Conservation (phyloP, 176 grass and related monocot species). For the Bonia amplexicaulis region DNA sequence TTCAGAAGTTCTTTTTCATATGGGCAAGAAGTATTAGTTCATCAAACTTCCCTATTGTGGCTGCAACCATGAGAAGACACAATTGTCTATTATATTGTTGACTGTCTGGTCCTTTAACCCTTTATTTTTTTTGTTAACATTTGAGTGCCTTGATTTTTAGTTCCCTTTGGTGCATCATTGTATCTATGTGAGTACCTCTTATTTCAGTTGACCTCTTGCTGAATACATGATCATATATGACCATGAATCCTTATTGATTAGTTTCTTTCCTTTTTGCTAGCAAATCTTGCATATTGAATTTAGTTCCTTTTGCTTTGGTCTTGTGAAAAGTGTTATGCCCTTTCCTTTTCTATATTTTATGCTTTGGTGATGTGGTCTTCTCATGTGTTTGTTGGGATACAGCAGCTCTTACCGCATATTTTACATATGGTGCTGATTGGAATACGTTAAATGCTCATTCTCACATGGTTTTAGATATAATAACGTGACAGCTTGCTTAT, state of each 20-base stretch:
- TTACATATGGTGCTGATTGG: not conserved
- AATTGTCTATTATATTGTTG: not conserved
- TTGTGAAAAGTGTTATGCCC: not conserved
- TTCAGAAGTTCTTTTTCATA: conserved; percentile 24
- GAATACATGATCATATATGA: not conserved
- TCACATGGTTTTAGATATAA: conserved; percentile 11
- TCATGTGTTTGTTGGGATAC: not conserved
- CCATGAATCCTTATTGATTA: not conserved
- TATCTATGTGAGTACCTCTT: not conserved
- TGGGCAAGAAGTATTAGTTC: not conserved
- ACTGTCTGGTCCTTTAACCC: not conserved
- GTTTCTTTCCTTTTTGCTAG: not conserved
- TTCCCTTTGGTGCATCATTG: not conserved
- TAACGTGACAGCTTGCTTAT: conserved; percentile 23
- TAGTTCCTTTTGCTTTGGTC: conserved; percentile 7
- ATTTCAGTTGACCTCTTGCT: not conserved
- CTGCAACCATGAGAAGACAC: not conserved
- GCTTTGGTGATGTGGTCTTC: not conserved
- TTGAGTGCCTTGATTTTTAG: not conserved
- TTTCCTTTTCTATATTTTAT: conserved; percentile 2
- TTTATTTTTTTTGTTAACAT: conserved; percentile 2
- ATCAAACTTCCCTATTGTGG: conserved; percentile 3
- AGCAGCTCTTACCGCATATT: not conserved
- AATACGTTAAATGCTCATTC: conserved; percentile 9
- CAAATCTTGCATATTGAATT: not conserved